Evolutionary conservation across 345 rosid genomes (phyloP).

Genomic region (Eucalyptus pumila): DNA sequence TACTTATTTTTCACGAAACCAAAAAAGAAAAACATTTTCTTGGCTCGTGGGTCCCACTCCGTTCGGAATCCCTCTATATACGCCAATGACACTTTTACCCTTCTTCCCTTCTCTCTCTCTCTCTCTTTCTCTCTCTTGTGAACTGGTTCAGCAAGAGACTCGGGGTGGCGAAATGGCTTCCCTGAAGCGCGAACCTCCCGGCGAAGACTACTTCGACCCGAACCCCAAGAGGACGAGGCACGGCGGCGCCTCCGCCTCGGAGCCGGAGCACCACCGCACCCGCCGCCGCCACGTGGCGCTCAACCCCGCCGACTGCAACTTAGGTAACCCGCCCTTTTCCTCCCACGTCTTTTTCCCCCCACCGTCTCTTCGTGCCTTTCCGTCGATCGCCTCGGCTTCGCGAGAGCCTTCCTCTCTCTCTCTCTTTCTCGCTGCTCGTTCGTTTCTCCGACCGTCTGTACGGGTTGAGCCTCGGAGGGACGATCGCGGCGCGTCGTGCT

Average conservation of each 20-base stretch:
- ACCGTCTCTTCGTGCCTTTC: background rate
- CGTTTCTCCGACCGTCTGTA: too few relatives aligned
- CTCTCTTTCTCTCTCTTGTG: background rate
- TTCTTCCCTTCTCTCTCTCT: background rate
- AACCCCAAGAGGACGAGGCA: background rate
- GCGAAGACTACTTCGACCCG: background rate
- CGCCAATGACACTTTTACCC: background rate
- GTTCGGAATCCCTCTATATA: background rate
- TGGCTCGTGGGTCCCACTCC: background rate
- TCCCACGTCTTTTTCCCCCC: background rate
- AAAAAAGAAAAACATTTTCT: background rate
- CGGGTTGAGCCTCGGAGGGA: background rate
- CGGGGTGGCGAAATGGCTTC: constrained; percentile 1
- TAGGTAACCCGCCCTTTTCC: background rate
- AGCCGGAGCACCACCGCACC: background rate
- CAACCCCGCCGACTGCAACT: constrained; percentile 17
- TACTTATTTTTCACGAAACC: background rate
- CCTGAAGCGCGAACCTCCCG: background rate
- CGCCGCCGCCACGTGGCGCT: background rate
- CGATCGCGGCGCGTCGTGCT: background rate
- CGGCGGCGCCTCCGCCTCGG: background rate
- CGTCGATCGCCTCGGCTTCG: too few relatives aligned
- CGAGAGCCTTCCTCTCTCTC: too few relatives aligned
- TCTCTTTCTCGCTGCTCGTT: too few relatives aligned
- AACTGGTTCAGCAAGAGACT: background rate